Evolutionary conservation across 805 yeast genomes (phyloP).

Genomic region (Candida pini): DNA sequence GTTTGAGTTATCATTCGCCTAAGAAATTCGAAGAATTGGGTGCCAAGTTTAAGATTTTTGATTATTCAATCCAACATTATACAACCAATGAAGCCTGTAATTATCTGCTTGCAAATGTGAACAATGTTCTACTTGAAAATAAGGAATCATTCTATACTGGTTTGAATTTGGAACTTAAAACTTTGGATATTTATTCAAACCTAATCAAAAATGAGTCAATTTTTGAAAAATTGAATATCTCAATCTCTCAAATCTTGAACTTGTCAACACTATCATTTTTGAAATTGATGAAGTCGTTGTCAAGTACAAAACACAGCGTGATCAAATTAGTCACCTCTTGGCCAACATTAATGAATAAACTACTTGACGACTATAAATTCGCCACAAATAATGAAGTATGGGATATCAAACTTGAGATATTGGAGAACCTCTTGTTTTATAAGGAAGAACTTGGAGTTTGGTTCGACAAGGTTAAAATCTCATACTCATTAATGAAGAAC

Average conservation of each 20-base stretch:
- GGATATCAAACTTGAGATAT: slow-evolving; percentile 11
- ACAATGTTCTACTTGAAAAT: slow-evolving; percentile 18
- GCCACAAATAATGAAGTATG: slow-evolving; percentile 19
- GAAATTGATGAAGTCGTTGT: slow-evolving; percentile 19
- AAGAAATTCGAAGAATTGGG: slow-evolving; percentile 21
- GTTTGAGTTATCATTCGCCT: slow-evolving; percentile 12
- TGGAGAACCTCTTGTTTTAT: slow-evolving; percentile 12
- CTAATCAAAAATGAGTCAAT: slow-evolving; percentile 14
- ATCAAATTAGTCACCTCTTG: slow-evolving; percentile 20
- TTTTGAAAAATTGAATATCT: slow-evolving; percentile 14
- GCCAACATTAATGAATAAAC: slow-evolving; percentile 24
- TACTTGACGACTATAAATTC: slow-evolving; percentile 20
- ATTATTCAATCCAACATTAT: slow-evolving; percentile 12
- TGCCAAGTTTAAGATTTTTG: slow-evolving; percentile 15
- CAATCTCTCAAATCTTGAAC: slow-evolving; percentile 13
- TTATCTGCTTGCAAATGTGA: slow-evolving; percentile 21
- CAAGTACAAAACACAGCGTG: slow-evolving; percentile 17
- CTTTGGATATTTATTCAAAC: slow-evolving; percentile 21
- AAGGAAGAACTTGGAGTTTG: slow-evolving; percentile 18
- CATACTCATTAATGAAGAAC: slow-evolving; percentile 15
- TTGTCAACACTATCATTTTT: slow-evolving; percentile 22
- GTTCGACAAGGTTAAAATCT: slow-evolving; percentile 13
- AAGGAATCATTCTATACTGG: slow-evolving; percentile 12
- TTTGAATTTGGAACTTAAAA: slow-evolving; percentile 20
- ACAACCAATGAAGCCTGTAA: slow-evolving; percentile 11